Conservation (phyloP, 345 rosid genomes). For the Nasturtium officinale region DNA sequence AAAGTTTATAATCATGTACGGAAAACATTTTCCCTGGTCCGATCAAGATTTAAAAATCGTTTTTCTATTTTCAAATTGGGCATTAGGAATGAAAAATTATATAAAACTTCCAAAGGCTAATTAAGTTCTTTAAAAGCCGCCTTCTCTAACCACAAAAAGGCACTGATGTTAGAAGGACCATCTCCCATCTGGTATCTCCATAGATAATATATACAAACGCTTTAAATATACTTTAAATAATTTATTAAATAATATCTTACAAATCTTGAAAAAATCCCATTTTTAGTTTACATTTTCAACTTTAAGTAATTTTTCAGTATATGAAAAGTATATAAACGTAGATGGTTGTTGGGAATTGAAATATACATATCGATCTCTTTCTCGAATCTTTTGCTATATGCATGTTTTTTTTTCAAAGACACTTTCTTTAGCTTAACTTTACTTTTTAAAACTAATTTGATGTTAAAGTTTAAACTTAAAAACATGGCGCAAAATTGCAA, state of each 20-base stretch:
- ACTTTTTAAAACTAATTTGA: no score
- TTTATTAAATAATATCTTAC: neutral
- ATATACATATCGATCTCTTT: constrained; percentile 19
- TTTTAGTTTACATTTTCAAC: constrained; percentile 9
- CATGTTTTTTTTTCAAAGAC: neutral
- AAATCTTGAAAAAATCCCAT: constrained; percentile 11
- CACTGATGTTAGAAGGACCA: constrained; percentile 34
- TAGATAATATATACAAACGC: constrained; percentile 34
- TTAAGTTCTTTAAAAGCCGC: constrained; percentile 34
- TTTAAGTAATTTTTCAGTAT: neutral
- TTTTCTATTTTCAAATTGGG: neutral
- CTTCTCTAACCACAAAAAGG: constrained; percentile 42
- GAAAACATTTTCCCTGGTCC: neutral
- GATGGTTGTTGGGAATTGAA: constrained; percentile 29
- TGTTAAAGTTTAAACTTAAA: neutral
- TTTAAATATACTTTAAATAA: neutral
- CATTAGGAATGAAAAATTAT: neutral
- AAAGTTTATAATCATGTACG: neutral
- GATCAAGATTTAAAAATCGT: neutral
- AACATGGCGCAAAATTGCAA: neutral
- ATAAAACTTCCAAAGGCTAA: constrained; percentile 24
- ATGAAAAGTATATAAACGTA: neutral
- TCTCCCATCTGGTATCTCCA: constrained; percentile 30
- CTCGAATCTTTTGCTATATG: neutral
- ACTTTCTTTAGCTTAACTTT: constrained; percentile 4